Conservation (phyloP, 1,139 yeast species). For the Yamadazyma triangularis region DNA sequence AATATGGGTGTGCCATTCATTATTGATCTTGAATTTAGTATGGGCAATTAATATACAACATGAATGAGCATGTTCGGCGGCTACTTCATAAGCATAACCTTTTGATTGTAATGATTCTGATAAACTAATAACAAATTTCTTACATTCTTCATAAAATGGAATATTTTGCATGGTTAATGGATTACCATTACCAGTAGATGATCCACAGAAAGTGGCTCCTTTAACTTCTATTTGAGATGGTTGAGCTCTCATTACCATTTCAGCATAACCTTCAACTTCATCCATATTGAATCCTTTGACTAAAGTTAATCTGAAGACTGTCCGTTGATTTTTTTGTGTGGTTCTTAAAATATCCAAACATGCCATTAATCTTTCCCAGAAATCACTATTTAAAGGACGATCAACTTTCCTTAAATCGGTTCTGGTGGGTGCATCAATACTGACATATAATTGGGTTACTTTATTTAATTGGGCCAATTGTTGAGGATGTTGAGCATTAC, state of each 20-base stretch:
- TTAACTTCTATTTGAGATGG: constrained; percentile 91
- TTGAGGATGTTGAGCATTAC: constrained; percentile 95
- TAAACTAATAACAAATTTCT: constrained; percentile 62
- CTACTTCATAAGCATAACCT: constrained; percentile 71
- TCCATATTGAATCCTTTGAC: constrained; percentile 91
- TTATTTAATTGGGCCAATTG: constrained; percentile 62
- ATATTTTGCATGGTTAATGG: constrained; percentile 94
- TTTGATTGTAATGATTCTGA: constrained; percentile 55
- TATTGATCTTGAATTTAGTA: constrained; percentile 61
- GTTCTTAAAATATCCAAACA: constrained; percentile 79
- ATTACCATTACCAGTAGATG: constrained; percentile 74
- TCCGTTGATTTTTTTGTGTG: constrained; percentile 73
- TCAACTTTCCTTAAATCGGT: constrained; percentile 77
- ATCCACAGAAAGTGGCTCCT: constrained; percentile 94
- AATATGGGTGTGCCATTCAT: constrained; percentile 85
- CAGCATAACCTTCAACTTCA: constrained; percentile 83
- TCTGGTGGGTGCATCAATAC: constrained; percentile 89
- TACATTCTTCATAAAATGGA: constrained; percentile 91
- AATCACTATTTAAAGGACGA: constrained; percentile 84
- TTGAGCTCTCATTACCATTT: constrained; percentile 72
- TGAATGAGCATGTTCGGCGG: constrained; percentile 95
- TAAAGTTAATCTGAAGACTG: constrained; percentile 84
- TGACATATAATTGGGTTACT: constrained; percentile 88
- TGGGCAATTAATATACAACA: constrained; percentile 88
- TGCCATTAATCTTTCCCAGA: constrained; percentile 82